phyloP scores from a whole-genome alignment of 495 filamentous ascomycete genomes.

The Xylaria sp. region DNA sequence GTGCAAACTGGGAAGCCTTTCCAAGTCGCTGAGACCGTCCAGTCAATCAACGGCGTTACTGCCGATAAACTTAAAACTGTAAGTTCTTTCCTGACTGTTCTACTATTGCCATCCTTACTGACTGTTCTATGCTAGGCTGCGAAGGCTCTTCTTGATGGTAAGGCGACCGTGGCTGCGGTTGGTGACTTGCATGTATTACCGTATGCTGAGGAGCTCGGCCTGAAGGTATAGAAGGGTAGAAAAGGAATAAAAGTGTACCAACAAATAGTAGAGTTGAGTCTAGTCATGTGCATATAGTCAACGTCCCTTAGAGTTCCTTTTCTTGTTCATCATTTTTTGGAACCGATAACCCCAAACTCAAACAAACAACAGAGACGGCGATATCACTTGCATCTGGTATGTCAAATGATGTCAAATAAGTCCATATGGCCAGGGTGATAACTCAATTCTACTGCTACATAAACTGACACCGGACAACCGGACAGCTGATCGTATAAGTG shows the following conservation, averaged over 20 bases:
- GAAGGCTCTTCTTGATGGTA: conserved; percentile 82
- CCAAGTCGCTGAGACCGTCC: conserved; percentile 81
- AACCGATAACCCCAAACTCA: neutral
- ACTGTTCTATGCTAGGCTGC: conserved; percentile 64
- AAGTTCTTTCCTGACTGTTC: conserved; percentile 49
- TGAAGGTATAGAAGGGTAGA: conserved; percentile 78
- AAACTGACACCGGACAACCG: neutral
- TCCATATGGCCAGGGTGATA: neutral
- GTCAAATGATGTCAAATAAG: neutral
- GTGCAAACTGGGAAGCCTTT: conserved; percentile 82
- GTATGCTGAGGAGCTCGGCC: conserved; percentile 89
- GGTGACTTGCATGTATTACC: conserved; percentile 90
- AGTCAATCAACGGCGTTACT: conserved; percentile 80
- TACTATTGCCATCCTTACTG: conserved; percentile 9
- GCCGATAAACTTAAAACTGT: conserved; percentile 87
- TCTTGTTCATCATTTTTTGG: conserved; percentile 22
- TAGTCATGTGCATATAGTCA: conserved; percentile 59
- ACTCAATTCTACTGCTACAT: neutral
- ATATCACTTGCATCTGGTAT: conserved; percentile 3
- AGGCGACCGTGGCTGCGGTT: conserved; percentile 85
- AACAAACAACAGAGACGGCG: neutral
- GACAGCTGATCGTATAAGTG: neutral
- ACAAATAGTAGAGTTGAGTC: conserved; percentile 54
- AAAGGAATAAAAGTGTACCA: conserved; percentile 55
- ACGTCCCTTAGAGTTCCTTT: conserved; percentile 46